Conservation (phyloP, 2,329 filamentous ascomycete species). For the Aspergillus candidus region DNA sequence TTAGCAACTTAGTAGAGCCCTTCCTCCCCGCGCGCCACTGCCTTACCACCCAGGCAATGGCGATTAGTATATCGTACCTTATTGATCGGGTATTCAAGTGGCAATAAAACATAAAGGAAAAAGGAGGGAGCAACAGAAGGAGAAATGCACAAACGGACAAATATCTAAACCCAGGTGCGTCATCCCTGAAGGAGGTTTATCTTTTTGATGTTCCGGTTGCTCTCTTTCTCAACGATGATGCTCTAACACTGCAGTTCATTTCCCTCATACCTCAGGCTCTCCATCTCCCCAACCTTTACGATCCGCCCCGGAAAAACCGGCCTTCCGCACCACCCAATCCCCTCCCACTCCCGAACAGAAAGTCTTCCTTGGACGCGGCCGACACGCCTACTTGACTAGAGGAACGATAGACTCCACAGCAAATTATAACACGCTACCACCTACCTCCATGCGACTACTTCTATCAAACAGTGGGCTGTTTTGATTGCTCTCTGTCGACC, state of each 20-base stretch:
- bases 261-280: slow-evolving; percentile 15
- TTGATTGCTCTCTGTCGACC: slow-evolving; percentile 9
- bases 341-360: slow-evolving; percentile 15
- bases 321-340: slow-evolving; percentile 23
- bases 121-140: no score
- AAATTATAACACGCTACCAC: slow-evolving; percentile 17
- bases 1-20: no score
- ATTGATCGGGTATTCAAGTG: no score
- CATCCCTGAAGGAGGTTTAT: slow-evolving; percentile 5
- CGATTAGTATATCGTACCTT: no score
- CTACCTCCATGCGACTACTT: slow-evolving; percentile 9
- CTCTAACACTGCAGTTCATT: neutral
- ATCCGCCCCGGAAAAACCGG: slow-evolving; percentile 27
- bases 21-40: no score
- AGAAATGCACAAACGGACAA: no score
- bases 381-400: slow-evolving; percentile 16
- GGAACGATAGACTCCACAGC: slow-evolving; percentile 14
- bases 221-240: no score
- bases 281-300: slow-evolving; percentile 3
- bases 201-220: slow-evolving; percentile 10
- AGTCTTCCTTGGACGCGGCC: slow-evolving; percentile 25
- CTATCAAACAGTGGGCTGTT: slow-evolving; percentile 10
- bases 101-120: no score
- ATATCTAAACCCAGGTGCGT: slow-evolving; percentile 1
- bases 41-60: no score